Base-by-base conservation (phyloP, 2,329 filamentous ascomycete species). In the Zopfia rhizophila region DNA sequence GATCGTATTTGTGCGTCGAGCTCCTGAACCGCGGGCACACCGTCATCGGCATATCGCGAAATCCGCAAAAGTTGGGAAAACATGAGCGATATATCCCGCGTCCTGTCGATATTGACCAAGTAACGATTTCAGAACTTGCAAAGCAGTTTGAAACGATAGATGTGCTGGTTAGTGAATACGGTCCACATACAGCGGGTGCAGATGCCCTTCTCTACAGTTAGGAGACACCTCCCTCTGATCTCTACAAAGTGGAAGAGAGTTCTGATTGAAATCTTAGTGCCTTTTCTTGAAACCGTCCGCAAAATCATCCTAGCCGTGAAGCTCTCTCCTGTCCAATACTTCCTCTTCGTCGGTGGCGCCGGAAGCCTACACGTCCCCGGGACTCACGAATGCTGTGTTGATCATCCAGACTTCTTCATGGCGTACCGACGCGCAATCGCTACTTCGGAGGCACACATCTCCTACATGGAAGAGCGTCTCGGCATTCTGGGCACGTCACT, bases 271-370 rank as follows among this genome's bases (percentile, higher is more conserved):
- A 11, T 16, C n/a, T n/a, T n/a, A 69, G 66, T 68, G 61, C 60
- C 63, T 1, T 72, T 66, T 45, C 44, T 72, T 37, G 68, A 72
- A 52, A 61, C 65, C 3, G 53, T 61, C 3, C 65, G 69, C 30
- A 68, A 66, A 35, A 55, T 71, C 6, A 51, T 71, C 12, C 55
- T 70, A 7, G 66, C 68, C 11, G 60, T 61, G 21, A 69, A 68
- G 44, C 23, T 27, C 4, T 60, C 61, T 1, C 28, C 52, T 12
- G 48, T 62, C 2, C 38, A 52, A 5, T 70, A 71, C 54, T 67
- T 70, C 56, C 44, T 72, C 35, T 68, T 67, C 38, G 61, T 72
- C 28, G 68, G 67, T 27, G 69, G 68, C 31, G 65, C 66, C 1
- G 67, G 65, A 31, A 63, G 58, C 2, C 58, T 70, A 4, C 61